Base-by-base conservation (phyloP, 495 filamentous ascomycete species). In the Astrocystis sublimbata region DNA sequence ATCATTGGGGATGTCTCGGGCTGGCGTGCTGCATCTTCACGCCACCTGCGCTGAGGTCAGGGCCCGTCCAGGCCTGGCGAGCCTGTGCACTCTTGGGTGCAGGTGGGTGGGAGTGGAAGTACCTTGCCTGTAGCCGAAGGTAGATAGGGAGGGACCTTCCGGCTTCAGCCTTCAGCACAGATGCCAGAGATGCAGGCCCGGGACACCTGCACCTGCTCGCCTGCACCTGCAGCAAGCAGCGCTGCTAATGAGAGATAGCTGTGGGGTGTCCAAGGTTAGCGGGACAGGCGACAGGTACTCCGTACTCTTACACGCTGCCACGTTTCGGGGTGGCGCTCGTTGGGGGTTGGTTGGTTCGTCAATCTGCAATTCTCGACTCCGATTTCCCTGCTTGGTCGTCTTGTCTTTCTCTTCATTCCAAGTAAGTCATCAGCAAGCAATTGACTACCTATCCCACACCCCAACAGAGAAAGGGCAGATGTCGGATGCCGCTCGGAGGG, bases 271-370 rank as follows among this genome's bases (percentile, higher is more conserved):
- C 51, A 40, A 38, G 51, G 21, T 40, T 40, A 26, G 30, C n/a
- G n/a, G n/a, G n/a, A n/a, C n/a, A 31, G 49, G 13, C 12, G 17
- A 23, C 35, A 15, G 49, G 30, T 23, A 52, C 49, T 51, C 15
- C 47, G 50, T 23, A n/a, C n/a, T n/a, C n/a, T n/a, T 38, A 40
- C 33, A 36, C 50, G 51, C 28, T 38, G 51, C 51, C 51, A 24
- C 35, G 30, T 42, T 56, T 49, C 46, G 24, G 28, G 12, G 36
- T 30, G 19, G 35, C 52, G 36, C 36, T 47, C 45, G 45, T 49
- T 13, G 24, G 45, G 33, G 52, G 36, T 13, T 42, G 41, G 52
- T 21, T 3, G 46, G 1, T 31, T 49, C 24, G 28, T 42, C 24
- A 51, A 2, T 54, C n/a, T 19, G 13, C n/a, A n/a, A n/a, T 38